A percentile compares a stretch with the other conserved stretches of the same genome.
These are phyloP conservation scores for Trichoderma hamatum DNA, from an alignment of 2,329 filamentous ascomycete genomes.

Conservation along the genomic window DNA sequence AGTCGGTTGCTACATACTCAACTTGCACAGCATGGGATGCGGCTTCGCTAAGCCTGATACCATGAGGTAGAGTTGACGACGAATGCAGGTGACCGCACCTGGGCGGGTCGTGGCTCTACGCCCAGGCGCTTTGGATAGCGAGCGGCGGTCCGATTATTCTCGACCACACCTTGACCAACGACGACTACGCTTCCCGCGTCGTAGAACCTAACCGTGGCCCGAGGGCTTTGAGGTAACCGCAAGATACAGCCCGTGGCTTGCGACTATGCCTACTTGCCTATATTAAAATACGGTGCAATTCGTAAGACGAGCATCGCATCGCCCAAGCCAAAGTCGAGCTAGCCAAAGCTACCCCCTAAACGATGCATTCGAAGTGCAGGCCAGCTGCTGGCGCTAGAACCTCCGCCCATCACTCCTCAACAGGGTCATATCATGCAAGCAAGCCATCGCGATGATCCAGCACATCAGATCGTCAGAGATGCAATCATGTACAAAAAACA, in stretches of 20 bases:
- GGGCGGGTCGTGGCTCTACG: slow-evolving; percentile 16
- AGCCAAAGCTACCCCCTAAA: neutral
- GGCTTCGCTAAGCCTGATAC: slow-evolving; percentile 21
- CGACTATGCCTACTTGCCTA: slow-evolving; percentile 3
- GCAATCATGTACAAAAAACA: neutral
- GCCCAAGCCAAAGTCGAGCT: neutral
- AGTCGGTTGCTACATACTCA: slow-evolving; percentile 7
- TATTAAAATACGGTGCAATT: neutral
- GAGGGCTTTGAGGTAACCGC: slow-evolving; percentile 6
- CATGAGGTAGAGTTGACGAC: slow-evolving; percentile 14
- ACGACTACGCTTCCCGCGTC: neutral
- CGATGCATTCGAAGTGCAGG: neutral
- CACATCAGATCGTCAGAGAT: slow-evolving; percentile 25
- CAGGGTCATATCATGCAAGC: slow-evolving; percentile 12
- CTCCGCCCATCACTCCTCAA: neutral
- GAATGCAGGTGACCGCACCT: slow-evolving; percentile 24
- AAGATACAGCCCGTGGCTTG: slow-evolving; percentile 14
- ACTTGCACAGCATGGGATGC: slow-evolving; percentile 12
- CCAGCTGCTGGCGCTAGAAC: neutral
- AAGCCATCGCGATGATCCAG: slow-evolving; percentile 14
- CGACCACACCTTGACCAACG: slow-evolving; percentile 19
- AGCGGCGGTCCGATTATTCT: slow-evolving; percentile 6
- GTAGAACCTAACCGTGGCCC: neutral
- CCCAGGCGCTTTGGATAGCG: slow-evolving; percentile 15
- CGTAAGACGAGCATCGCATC: slow-evolving; percentile 3